Percentiles rank a stretch among this genome's conserved stretches.
phyloP scores from a whole-genome alignment of 2,329 filamentous ascomycete species.

The Stagonosporopsis vannaccii region DNA sequence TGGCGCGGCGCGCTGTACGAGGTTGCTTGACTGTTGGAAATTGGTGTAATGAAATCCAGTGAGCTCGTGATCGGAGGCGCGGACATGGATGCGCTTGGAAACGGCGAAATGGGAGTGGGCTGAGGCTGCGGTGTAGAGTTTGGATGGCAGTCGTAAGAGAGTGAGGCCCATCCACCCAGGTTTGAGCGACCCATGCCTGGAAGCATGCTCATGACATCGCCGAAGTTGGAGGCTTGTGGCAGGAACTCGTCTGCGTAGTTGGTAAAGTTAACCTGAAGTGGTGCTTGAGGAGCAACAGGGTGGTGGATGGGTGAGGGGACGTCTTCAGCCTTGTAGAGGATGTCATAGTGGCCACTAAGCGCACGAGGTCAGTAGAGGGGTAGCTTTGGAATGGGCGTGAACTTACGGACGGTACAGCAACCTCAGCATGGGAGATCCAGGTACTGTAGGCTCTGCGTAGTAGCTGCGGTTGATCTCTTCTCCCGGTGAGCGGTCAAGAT shows the following conservation, averaged over 20 bases:
- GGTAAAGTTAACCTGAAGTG: constrained; percentile 47
- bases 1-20: constrained; percentile 36
- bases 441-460: constrained; percentile 61
- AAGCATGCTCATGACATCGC: constrained; percentile 51
- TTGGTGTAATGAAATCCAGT: constrained; percentile 45
- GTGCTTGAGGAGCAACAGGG: constrained; percentile 36
- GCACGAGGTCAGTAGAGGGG: constrained; percentile 19
- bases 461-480: constrained; percentile 74
- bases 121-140: constrained; percentile 43
- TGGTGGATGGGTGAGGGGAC: constrained; percentile 45
- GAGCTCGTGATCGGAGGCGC: constrained; percentile 38
- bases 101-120: constrained; percentile 42
- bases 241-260: constrained; percentile 52
- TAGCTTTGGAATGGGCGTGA: neutral
- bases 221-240: constrained; percentile 43
- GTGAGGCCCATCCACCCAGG: constrained; percentile 44
- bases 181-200: constrained; percentile 55
- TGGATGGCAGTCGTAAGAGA: constrained; percentile 47
- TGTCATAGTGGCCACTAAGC: constrained; percentile 83
- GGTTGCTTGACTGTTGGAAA: constrained; percentile 34
- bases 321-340: constrained; percentile 77
- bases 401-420: constrained; percentile 72
- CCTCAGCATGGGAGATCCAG: constrained; percentile 69
- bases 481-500: constrained; percentile 86
- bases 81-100: constrained; percentile 39